Base-by-base conservation (phyloP, 176 grass and related monocot genomes). In the Miscanthus lutarioriparius region DNA sequence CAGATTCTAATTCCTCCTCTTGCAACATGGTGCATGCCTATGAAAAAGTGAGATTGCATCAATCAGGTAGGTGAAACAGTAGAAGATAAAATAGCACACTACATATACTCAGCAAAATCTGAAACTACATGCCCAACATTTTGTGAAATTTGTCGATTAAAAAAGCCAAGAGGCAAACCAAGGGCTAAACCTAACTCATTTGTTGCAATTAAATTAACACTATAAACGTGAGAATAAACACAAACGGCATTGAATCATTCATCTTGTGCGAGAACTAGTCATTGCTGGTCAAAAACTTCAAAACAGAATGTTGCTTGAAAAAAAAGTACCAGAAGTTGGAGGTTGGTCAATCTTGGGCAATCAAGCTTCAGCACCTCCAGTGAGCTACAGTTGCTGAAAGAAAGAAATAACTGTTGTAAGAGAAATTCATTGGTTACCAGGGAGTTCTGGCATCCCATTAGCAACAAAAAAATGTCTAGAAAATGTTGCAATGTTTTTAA, bases 301-400 rank as follows among this genome's bases (percentile, higher is more conserved):
- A n/a, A 48, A 49, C 19, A 51, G 4, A 54, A 83, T 73, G 35
- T 48, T 70, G 37, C 40, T 82, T 54, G 26, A 54, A 67, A 5
- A 58, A 72, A 73, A 74, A 68, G 17, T 95, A 99, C 96, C 89
- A 91, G 75, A 79, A 99, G 89, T 70, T 96, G 96, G 53, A 99
- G 91, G 26, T 89, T 99, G 22, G 76, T 74, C 77, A 99, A 85
- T 81, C 84, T 94, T 79, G 96, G 96, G 84, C 96, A 99, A 87
- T 96, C 82, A 67, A 99, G 96, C 84, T 89, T 99, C 86, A 99
- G 88, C 70, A 96, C 77, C 88, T 99, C 96, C 82, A 99, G 70
- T 35, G 93, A 92, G 77, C 62, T 87, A 78, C 96, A 99, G 74
- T 92, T 87, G 89, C 96, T 99, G 67, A 67, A 87, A 89, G 67